Base-by-base conservation (phyloP, 2,329 filamentous ascomycete genomes). In the Aspergillus hortae region DNA sequence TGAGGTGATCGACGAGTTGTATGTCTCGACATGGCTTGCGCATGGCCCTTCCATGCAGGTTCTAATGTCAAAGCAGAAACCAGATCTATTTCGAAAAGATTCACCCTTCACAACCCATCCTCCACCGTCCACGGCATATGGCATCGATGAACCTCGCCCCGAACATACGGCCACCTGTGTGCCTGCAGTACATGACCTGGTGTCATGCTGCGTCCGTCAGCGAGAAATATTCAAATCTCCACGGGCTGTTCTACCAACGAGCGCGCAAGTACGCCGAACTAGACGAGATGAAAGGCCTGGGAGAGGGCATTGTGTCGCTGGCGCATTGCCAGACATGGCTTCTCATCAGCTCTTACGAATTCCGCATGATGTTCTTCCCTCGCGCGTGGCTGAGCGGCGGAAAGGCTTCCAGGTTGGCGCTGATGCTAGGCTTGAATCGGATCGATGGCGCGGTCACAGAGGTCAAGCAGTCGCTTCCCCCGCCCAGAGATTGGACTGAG, bases 361-460 rank as follows among this genome's bases (percentile, higher is more conserved):
- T 96, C 77, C 96, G 92, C 74, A 88, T 89, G 81, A 96, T 97
- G 89, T 95, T 91, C 69, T 97, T 97, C 62, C 92, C 94, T 1
- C 80, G 94, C 59, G 94, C 94, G 1, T 97, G 94, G 94, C 84
- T 96, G 75, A 96, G 89, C 60, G 87, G 89, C 2, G 94, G 92
- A 19, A 81, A 89, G 55, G 88, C 88, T 4, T 83, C 87, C n/a
- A 83, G 92, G 46, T 73, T 97, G 49, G 83, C 84, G 46, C 87
- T 95, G 64, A 96, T 97, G 92, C 90, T 96, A 76, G 90, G 92
- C 7, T 74, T 97, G 33, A 90, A 97, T 70, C 85, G 92, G 55
- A 71, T 96, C 45, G 94, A 97, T 65, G 90, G 90, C 4, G 72
- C 75, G 3, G 90, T 89, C 0, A 71, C 96, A 44, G 92, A 97